phyloP scores from a whole-genome alignment of 164 flowering plant species.

The Berberis vulgaris region DNA sequence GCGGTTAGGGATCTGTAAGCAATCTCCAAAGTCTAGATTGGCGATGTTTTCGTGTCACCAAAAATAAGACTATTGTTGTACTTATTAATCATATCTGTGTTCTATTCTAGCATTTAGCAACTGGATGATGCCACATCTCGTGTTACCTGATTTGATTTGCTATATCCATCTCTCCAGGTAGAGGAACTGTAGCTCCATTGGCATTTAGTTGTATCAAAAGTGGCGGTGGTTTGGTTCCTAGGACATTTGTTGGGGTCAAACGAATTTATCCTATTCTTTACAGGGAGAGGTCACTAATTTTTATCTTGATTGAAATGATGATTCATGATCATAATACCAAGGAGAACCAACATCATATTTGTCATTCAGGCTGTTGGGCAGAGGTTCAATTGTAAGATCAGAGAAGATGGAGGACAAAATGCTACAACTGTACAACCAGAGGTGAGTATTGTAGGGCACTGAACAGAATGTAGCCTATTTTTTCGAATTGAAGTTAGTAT shows the following conservation, averaged over 20 bases:
- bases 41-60: not conserved
- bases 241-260: slow-evolving; percentile 62
- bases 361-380: slow-evolving; percentile 42
- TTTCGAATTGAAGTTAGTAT: too few species aligned
- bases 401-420: slow-evolving; percentile 62
- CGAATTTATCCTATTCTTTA: slow-evolving; percentile 85
- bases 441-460: slow-evolving; percentile 25
- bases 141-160: slow-evolving; percentile 1
- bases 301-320: not conserved
- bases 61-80: too few species aligned
- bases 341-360: slow-evolving; percentile 2
- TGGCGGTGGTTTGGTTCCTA: slow-evolving; percentile 75
- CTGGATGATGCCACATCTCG: not conserved
- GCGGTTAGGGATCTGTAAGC: slow-evolving; percentile 76
- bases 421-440: slow-evolving; percentile 51
- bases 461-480: too few species aligned
- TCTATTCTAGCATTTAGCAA: too few species aligned
- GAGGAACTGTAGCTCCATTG: slow-evolving; percentile 52
- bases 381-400: slow-evolving; percentile 69
- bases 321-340: not conserved
- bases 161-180: slow-evolving; percentile 36
- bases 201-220: slow-evolving; percentile 80
- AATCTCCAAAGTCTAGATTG: slow-evolving; percentile 1
- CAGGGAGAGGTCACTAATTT: slow-evolving; percentile 59
- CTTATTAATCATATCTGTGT: not conserved